These are phyloP conservation scores for Hymenoscyphus salicellus DNA, from an alignment of 2,329 filamentous ascomycete genomes.

Conservation along the genomic window DNA sequence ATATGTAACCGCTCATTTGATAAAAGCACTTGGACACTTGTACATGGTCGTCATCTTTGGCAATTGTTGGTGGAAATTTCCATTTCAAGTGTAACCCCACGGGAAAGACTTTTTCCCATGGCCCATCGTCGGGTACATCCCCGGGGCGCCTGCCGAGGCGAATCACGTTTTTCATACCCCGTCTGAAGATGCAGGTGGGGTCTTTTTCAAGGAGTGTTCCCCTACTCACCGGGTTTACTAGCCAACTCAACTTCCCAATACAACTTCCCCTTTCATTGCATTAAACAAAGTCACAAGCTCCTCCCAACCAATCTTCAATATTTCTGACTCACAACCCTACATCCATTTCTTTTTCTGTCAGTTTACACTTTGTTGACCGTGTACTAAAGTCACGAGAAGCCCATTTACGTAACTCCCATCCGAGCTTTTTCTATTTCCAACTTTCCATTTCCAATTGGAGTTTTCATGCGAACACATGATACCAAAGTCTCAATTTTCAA, in stretches of 20 bases:
- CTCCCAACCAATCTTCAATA: not conserved
- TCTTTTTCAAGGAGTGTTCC: no score
- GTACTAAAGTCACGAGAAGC: not conserved
- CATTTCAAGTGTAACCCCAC: not conserved
- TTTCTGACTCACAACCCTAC: not conserved
- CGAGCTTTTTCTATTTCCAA: not conserved
- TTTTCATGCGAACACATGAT: not conserved
- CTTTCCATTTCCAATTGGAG: not conserved
- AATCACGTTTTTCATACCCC: not conserved
- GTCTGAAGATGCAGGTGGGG: no score
- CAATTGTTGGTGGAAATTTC: not conserved
- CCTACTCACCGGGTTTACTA: no score
- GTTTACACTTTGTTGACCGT: not conserved
- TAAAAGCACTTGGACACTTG: not conserved
- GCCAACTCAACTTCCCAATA: no score
- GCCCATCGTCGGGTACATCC: not conserved
- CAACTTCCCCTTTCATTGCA: not conserved
- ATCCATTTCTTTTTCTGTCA: not conserved
- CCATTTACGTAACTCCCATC: not conserved
- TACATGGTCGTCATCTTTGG: not conserved
- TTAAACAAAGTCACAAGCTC: not conserved
- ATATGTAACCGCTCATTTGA: slow-evolving; percentile 2
- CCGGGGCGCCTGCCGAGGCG: not conserved
- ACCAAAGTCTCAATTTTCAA: not conserved
- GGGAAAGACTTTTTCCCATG: not conserved